Evolutionary conservation across 768 basidiomycete species (phyloP), one percentile per base, ranked within the genome.

Genomic region (Pleurotus tuoliensis): DNA sequence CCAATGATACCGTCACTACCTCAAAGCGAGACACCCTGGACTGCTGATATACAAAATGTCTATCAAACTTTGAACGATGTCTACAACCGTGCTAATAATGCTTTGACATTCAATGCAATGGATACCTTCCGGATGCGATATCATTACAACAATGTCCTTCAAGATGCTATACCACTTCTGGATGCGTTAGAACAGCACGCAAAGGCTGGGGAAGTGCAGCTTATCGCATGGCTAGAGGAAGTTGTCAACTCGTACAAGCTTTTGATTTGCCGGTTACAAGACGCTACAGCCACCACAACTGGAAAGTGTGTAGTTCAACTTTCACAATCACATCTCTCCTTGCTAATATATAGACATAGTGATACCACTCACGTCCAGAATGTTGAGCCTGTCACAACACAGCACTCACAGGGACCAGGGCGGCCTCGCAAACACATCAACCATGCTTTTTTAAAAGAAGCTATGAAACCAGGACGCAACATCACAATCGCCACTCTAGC

Each of bases 351-450:
- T 18, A 18, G 13, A 15, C 18, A 41, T 18, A 41, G 43, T 1
- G 50, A 58, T 20, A 37, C 38, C 11, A 5, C 40, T 41, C 15
- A 18, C 13, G 40, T 18, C 13, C 18, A 15, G 11, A 13, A 13
- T 15, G 11, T 41, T 41, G 13, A 41, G 13, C 15, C 40, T 41
- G 40, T 41, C 48, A 53, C 37, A 6, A 38, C 40, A 15, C 15
- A 18, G 40, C 18, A 18, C 40, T 15, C 40, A 41, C 40, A 13
- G 13, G 22, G 22, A 22, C n/a, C 16, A 12, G 46, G 46, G 4
- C 53, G 54, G 43, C 58, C 58, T 2, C 18, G 16, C 5, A 56
- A 56, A 51, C 4, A 9, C 12, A 48, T 59, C 30, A 27, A 59
- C 34, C 38, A 16, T 16, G 47, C 20, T 8, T 43, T 59, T 34